Evolutionary conservation across 768 basidiomycete genomes (phyloP).

Genomic region (Termitomyces sp.): DNA sequence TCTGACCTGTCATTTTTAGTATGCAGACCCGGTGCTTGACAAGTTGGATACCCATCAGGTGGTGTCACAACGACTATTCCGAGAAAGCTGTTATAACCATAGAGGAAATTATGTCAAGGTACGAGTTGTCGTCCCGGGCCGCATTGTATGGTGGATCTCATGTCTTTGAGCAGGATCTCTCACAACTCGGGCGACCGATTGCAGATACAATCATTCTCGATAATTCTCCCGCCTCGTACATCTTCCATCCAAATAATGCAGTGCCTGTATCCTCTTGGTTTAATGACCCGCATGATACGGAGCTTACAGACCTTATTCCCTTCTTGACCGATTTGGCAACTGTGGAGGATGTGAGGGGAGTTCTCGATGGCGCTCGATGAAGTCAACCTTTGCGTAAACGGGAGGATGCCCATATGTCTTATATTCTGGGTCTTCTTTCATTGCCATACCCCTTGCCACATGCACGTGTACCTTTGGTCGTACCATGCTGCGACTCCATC

Average conservation of each 20-base stretch:
- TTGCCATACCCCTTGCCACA: conserved; percentile 12
- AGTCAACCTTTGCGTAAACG: conserved; percentile 2
- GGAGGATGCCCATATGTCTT: conserved; percentile 14
- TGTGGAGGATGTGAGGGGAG: conserved; percentile 89
- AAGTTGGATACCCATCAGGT: conserved; percentile 92
- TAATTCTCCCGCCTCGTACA: conserved; percentile 98
- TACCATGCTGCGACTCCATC: neutral
- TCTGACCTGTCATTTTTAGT: conserved; percentile 44
- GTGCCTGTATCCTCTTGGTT: conserved; percentile 99
- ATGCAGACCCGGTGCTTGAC: conserved; percentile 97
- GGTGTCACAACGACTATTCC: conserved; percentile 90
- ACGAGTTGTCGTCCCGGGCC: neutral
- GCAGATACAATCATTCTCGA: conserved; percentile 96
- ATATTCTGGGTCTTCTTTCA: conserved; percentile 13
- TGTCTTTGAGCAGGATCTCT: conserved; percentile 70
- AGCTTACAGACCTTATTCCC: conserved; percentile 91
- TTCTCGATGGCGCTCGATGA: conserved; percentile 83
- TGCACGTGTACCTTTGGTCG: conserved; percentile 7
- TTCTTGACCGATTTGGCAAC: conserved; percentile 86
- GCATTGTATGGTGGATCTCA: neutral
- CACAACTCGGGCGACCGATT: conserved; percentile 93
- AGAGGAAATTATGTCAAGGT: conserved; percentile 99
- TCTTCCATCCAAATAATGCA: conserved; percentile 99
- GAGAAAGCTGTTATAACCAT: conserved; percentile 99
- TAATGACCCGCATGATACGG: conserved; percentile 98